These are phyloP conservation scores for Coemansia asiatica DNA, from an alignment of 192 early-diverging fungal genomes.

Conservation along the genomic window DNA sequence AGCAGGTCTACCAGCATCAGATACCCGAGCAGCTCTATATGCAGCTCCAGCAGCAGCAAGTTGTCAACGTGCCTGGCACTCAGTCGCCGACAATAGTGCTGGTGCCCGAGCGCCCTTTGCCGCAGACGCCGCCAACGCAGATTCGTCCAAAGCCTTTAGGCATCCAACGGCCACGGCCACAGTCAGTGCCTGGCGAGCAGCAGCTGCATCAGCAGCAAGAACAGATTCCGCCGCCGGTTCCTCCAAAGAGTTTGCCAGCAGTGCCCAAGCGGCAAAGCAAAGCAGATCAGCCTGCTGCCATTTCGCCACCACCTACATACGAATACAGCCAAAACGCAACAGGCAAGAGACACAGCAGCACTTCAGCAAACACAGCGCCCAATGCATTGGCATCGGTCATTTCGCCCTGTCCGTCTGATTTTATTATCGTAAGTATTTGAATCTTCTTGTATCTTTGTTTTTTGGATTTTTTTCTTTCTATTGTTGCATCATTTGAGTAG, in stretches of 20 bases:
- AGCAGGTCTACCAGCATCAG: slow-evolving; percentile 4
- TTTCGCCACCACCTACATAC: slow-evolving; percentile 1
- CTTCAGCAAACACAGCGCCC: neutral
- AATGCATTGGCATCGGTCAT: neutral
- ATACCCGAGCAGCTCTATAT: neutral
- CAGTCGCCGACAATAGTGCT: neutral
- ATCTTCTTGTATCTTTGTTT: neutral
- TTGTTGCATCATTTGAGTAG: neutral
- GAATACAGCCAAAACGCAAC: neutral
- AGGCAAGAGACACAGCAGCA: neutral
- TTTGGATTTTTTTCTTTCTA: neutral
- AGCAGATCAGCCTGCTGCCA: neutral
- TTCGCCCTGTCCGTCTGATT: slow-evolving; percentile 10
- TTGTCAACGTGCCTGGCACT: neutral
- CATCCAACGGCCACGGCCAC: slow-evolving; percentile 6
- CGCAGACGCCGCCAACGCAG: slow-evolving; percentile 1
- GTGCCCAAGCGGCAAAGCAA: neutral
- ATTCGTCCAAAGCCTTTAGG: neutral
- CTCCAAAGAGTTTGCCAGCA: neutral
- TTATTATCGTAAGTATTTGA: slow-evolving; percentile 12
- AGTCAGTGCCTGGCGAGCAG: slow-evolving; percentile 6
- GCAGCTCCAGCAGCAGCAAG: neutral
- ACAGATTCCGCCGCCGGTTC: slow-evolving; percentile 1
- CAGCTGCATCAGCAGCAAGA: neutral
- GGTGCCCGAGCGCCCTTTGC: neutral